These are phyloP conservation scores for Amylostereum areolatum DNA, from an alignment of 1,284 basidiomycete genomes.

Conservation along the genomic window DNA sequence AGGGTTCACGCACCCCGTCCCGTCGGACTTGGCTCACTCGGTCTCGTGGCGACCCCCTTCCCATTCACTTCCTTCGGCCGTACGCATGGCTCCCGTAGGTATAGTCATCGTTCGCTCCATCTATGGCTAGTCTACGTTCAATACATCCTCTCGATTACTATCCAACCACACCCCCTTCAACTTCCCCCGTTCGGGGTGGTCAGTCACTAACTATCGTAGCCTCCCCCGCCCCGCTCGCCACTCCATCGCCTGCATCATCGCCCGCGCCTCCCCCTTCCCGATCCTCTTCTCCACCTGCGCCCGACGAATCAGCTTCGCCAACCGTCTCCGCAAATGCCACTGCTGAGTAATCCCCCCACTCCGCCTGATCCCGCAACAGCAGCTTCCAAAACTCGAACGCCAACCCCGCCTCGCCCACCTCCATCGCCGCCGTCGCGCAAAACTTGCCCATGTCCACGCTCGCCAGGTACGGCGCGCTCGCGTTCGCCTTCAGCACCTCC, in stretches of 20 bases:
- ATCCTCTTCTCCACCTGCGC: constrained; percentile 17
- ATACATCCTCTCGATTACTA: too few species aligned
- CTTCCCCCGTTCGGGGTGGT: too few species aligned
- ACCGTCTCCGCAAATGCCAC: constrained; percentile 29
- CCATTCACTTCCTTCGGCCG: too few species aligned
- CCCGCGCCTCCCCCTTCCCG: background rate
- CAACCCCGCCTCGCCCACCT: constrained; percentile 37
- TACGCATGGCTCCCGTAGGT: too few species aligned
- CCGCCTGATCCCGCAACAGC: constrained; percentile 38
- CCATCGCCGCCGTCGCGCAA: constrained; percentile 45
- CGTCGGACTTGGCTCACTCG: too few species aligned
- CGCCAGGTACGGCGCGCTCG: constrained; percentile 27
- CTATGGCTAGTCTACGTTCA: too few species aligned
- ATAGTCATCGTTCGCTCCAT: too few species aligned
- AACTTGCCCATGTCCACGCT: constrained; percentile 43
- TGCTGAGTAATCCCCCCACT: constrained; percentile 47
- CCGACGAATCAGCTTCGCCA: constrained; percentile 29
- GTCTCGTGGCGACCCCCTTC: too few species aligned
- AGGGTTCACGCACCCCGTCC: too few species aligned
- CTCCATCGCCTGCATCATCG: constrained; percentile 3
- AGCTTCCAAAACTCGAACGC: constrained; percentile 57
- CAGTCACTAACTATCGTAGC: background rate
- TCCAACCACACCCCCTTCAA: too few species aligned
- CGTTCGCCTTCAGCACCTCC: constrained; percentile 34
- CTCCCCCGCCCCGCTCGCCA: constrained; percentile 4